phyloP scores from a whole-genome alignment of 164 flowering plant species.

The Nymphaea colorata region DNA sequence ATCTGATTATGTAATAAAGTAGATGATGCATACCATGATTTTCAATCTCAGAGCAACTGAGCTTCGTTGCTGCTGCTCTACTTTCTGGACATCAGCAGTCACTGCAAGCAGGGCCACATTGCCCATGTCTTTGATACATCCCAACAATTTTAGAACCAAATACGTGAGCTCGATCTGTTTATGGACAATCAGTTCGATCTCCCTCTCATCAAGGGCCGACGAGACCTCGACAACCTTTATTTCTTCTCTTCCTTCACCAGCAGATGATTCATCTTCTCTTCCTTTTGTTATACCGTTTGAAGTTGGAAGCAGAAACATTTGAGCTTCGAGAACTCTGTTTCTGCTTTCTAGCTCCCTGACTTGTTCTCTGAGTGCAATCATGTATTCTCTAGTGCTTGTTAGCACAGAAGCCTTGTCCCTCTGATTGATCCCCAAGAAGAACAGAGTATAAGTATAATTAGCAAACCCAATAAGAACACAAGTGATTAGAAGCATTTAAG shows the following conservation, averaged over 20 bases:
- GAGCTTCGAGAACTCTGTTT: constrained; percentile 36
- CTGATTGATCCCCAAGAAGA: constrained; percentile 17
- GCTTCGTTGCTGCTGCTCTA: not conserved
- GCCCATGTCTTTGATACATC: constrained; percentile 33
- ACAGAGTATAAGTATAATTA: not conserved
- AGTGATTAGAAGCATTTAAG: not conserved
- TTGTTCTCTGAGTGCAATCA: constrained; percentile 36
- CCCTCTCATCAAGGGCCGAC: constrained; percentile 23
- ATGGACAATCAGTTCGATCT: constrained; percentile 25
- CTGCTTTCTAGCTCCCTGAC: constrained; percentile 35
- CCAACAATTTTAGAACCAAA: constrained; percentile 30
- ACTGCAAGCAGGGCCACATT: constrained; percentile 10
- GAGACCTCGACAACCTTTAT: constrained; percentile 19
- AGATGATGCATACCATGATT: not conserved
- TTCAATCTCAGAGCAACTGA: not conserved
- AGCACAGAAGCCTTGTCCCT: constrained; percentile 73
- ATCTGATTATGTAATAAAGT: no score
- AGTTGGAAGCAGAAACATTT: constrained; percentile 7
- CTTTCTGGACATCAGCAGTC: not conserved
- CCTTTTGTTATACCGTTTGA: constrained; percentile 5
- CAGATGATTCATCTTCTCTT: not conserved
- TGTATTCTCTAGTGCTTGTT: not conserved
- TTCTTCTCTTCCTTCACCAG: constrained; percentile 11
- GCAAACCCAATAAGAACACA: not conserved
- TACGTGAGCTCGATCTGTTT: constrained; percentile 20